A percentile compares a stretch with the other conserved stretches of the same genome.
These are phyloP conservation scores for Fimicolochytrium jonesii DNA, from an alignment of 192 early-diverging fungal species.

Conservation along the genomic window DNA sequence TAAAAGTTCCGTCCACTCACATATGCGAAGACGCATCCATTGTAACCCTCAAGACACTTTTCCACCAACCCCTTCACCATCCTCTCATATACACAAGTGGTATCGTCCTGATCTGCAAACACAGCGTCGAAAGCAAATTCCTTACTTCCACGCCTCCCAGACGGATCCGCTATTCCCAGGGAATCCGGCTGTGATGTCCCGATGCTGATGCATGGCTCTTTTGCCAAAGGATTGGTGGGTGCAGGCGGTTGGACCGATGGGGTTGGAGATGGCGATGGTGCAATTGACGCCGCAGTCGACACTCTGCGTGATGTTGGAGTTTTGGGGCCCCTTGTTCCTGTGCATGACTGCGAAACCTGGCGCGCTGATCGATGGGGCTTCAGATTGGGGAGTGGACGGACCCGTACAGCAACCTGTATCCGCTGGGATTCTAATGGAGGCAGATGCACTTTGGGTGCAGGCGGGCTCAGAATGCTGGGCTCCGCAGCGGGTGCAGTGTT, in stretches of 20 bases:
- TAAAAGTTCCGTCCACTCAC: slow-evolving; percentile 4
- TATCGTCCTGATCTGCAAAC: slow-evolving; percentile 13
- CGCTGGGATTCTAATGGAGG: slow-evolving; percentile 6
- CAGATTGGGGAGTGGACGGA: slow-evolving; percentile 7
- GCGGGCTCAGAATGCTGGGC: background rate
- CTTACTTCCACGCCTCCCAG: background rate
- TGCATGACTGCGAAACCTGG: background rate
- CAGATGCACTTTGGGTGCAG: background rate
- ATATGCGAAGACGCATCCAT: slow-evolving; percentile 45
- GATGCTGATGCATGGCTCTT: background rate
- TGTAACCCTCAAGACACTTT: slow-evolving; percentile 38
- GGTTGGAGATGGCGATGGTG: background rate
- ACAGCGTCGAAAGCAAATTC: slow-evolving; percentile 31
- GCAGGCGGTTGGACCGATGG: background rate
- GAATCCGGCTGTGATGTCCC: background rate
- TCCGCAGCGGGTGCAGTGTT: slow-evolving; percentile 1
- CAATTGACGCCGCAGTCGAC: background rate
- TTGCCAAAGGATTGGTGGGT: background rate
- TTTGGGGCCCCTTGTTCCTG: background rate
- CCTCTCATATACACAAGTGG: slow-evolving; percentile 12
- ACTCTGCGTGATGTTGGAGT: background rate
- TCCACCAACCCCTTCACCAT: slow-evolving; percentile 21
- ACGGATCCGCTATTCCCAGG: slow-evolving; percentile 3
- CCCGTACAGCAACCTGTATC: slow-evolving; percentile 18
- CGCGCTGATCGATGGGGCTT: background rate